Percentiles rank a stretch among this genome's conserved stretches.
These are phyloP conservation scores for Niveomyces coronatus DNA, from an alignment of 2,329 filamentous ascomycete species.

Conservation along the genomic window DNA sequence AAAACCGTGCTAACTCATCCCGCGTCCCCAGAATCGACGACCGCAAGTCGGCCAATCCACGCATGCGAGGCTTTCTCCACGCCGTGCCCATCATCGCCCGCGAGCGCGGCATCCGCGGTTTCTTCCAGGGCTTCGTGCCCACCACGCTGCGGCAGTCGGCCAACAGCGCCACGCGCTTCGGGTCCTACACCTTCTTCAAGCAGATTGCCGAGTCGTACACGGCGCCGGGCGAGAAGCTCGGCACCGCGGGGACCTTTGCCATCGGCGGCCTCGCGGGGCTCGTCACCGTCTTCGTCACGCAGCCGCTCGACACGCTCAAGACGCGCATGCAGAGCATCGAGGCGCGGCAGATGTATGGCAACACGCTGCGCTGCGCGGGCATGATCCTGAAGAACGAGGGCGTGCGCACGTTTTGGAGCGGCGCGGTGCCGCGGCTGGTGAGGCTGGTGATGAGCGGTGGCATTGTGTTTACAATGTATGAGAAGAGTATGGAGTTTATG, in stretches of 20 bases:
- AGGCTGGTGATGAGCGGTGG: slow-evolving; percentile 84
- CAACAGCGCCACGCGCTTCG: slow-evolving; percentile 87
- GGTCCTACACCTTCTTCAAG: slow-evolving; percentile 80
- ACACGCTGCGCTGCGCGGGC: slow-evolving; percentile 72
- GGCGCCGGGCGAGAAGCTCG: slow-evolving; percentile 88
- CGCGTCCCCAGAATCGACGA: slow-evolving; percentile 68
- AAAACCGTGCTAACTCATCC: background rate
- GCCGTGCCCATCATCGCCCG: slow-evolving; percentile 77
- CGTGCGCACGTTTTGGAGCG: slow-evolving; percentile 84
- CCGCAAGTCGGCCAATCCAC: slow-evolving; percentile 72
- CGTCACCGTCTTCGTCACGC: slow-evolving; percentile 75
- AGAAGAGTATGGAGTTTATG: slow-evolving; percentile 90
- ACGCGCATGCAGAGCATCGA: slow-evolving; percentile 97
- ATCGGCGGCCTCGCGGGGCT: slow-evolving; percentile 82
- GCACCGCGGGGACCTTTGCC: slow-evolving; percentile 76
- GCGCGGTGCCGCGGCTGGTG: slow-evolving; percentile 75
- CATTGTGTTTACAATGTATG: slow-evolving; percentile 97
- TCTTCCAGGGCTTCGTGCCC: slow-evolving; percentile 94
- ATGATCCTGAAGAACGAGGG: slow-evolving; percentile 86
- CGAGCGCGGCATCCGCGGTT: slow-evolving; percentile 80
- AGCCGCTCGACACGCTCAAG: slow-evolving; percentile 85
- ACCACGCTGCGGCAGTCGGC: slow-evolving; percentile 92
- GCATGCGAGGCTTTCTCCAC: slow-evolving; percentile 86
- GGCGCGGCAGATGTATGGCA: slow-evolving; percentile 69
- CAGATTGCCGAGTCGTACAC: slow-evolving; percentile 89